These are phyloP conservation scores for Nothomitra cinnamomea DNA, from an alignment of 2,329 filamentous ascomycete genomes.

Conservation along the genomic window DNA sequence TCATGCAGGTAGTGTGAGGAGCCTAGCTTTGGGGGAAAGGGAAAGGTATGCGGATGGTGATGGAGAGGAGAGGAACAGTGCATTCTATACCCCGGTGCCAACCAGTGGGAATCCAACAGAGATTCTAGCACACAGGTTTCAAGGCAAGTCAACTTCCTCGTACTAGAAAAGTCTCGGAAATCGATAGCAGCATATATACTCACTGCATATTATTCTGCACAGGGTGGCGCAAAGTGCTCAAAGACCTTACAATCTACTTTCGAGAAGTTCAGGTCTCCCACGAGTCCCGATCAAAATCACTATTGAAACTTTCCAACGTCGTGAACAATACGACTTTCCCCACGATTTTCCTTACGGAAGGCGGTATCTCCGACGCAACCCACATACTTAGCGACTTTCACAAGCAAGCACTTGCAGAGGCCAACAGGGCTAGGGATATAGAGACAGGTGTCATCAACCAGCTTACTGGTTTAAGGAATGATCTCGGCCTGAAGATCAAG, in stretches of 20 bases:
- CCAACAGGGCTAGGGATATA: slow-evolving; percentile 78
- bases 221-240: slow-evolving; percentile 93
- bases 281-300: slow-evolving; percentile 65
- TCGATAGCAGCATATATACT: slow-evolving; percentile 2
- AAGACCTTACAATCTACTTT: slow-evolving; percentile 87
- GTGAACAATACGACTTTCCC: slow-evolving; percentile 67
- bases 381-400: slow-evolving; percentile 70
- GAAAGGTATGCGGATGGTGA: slow-evolving; percentile 27
- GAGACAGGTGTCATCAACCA: slow-evolving; percentile 83
- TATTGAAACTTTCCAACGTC: slow-evolving; percentile 67
- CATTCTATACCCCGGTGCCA: slow-evolving; percentile 78
- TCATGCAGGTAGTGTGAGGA: slow-evolving; percentile 73
- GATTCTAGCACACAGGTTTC: slow-evolving; percentile 69
- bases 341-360: slow-evolving; percentile 56
- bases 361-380: slow-evolving; percentile 76
- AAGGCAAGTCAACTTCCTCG: slow-evolving; percentile 40
- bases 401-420: slow-evolving; percentile 59
- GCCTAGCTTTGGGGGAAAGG: slow-evolving; percentile 53
- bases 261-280: slow-evolving; percentile 82
- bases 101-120: slow-evolving; percentile 80
- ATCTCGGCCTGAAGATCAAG: slow-evolving; percentile 91
- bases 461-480: slow-evolving; percentile 67
- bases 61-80: slow-evolving; percentile 58
- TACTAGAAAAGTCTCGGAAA: background rate
- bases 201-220: background rate